Evolutionary conservation across 805 yeast species (phyloP).

Genomic region (Candida vartiovaarae): DNA sequence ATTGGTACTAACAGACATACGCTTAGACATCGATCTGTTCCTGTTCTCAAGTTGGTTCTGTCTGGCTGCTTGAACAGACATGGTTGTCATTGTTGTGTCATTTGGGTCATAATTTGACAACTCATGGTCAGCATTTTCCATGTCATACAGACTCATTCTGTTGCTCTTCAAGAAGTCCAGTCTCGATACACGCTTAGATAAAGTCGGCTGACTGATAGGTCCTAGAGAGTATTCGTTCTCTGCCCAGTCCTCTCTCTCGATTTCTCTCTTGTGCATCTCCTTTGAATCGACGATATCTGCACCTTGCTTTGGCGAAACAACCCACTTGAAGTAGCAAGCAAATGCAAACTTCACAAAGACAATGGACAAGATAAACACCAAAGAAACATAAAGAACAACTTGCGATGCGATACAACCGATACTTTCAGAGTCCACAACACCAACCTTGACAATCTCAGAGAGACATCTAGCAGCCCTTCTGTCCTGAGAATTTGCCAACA

Average conservation of each 20-base stretch:
- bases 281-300: slow-evolving; percentile 55
- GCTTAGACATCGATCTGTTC: slow-evolving; percentile 9
- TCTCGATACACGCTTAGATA: slow-evolving; percentile 28
- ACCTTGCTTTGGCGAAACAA: slow-evolving; percentile 73
- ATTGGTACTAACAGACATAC: slow-evolving; percentile 8
- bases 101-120: slow-evolving; percentile 11
- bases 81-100: slow-evolving; percentile 38
- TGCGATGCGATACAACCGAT: slow-evolving; percentile 92
- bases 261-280: slow-evolving; percentile 55
- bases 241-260: slow-evolving; percentile 80
- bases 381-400: slow-evolving; percentile 72
- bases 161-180: slow-evolving; percentile 31
- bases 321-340: slow-evolving; percentile 89
- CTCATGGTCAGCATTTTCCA: slow-evolving; percentile 10
- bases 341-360: slow-evolving; percentile 71
- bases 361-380: slow-evolving; percentile 78
- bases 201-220: slow-evolving; percentile 33
- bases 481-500: slow-evolving; percentile 57
- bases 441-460: slow-evolving; percentile 80
- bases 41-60: slow-evolving; percentile 4
- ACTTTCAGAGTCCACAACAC: slow-evolving; percentile 80
- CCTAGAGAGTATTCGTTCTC: slow-evolving; percentile 50
- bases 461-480: slow-evolving; percentile 75
- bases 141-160: slow-evolving; percentile 25
- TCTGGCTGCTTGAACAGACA: slow-evolving; percentile 55